Base-by-base conservation (phyloP, 106 monocot species). In the Cymbidium sinense region DNA sequence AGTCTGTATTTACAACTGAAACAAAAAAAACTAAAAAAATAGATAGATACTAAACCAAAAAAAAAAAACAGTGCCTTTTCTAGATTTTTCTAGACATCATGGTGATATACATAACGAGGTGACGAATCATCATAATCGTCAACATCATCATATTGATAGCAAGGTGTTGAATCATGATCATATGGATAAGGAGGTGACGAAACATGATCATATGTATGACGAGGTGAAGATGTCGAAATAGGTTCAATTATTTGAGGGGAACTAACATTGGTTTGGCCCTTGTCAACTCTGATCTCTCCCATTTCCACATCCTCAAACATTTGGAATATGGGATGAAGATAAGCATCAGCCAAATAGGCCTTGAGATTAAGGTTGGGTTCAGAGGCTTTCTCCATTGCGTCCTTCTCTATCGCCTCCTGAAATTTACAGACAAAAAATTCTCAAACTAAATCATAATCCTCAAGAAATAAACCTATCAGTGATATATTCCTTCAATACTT, bases 351-450 rank as follows among this genome's bases (percentile, higher is more conserved):
- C 37, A 90, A 75, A 78, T 81, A 90, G 4, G 83, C 79, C 74
- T 90, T 87, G n/a, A 90, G 73, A 62, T 87, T 83, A 5, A 90
- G 74, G 80, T 83, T 77, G 3, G 87, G 78, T 55, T 90, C 90
- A 0, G 87, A 81, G 11, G 78, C 41, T 77, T 76, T 72, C 76
- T 91, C 91, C 79, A 83, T 19, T 4, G 23, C 79, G 76, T 87
- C 87, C 81, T 90, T 90, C 71, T 83, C 85, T 87, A 83, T 90
- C 6, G 91, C 91, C 82, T 86, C 88, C 88, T 88, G 79, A 0
- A 77, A 69, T 28, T 31, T 50, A 0, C 21, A 74, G 36, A 71
- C 12, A n/a, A 71, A n/a, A 71, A 9, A 8, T 37, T 39, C 37
- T 21, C 21, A 37, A 34, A n/a, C 71, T 21, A n/a, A 35, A 39